A percentile compares a stretch with the other conserved stretches of the same genome.
Conservation (phyloP, 2,329 filamentous ascomycete species). For the Pyrenophora seminiperda region DNA sequence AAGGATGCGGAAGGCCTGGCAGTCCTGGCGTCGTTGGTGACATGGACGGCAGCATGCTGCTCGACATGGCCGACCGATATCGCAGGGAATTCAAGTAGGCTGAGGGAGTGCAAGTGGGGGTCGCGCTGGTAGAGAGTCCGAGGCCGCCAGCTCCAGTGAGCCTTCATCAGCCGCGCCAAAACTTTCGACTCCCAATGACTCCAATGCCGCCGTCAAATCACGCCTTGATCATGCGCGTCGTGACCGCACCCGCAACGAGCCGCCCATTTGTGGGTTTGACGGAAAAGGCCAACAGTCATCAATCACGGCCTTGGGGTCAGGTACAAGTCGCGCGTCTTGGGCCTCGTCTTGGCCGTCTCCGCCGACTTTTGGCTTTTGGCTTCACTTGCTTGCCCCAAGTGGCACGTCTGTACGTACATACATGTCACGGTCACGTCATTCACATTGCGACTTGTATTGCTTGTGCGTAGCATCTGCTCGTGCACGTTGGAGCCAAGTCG, state of each 20-base stretch:
- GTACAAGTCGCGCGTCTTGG: conserved; percentile 5
- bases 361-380: neutral
- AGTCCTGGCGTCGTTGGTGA: conserved; percentile 40
- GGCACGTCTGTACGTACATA: too few species aligned
- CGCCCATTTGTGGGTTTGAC: conserved; percentile 16
- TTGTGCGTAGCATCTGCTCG: too few species aligned
- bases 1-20: conserved; percentile 32
- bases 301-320: conserved; percentile 12
- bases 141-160: conserved; percentile 13
- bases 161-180: conserved; percentile 10
- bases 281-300: conserved; percentile 5
- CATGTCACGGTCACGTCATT: too few species aligned
- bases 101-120: conserved; percentile 19
- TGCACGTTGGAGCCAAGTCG: neutral
- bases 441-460: too few species aligned
- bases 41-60: conserved; percentile 29
- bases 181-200: conserved; percentile 6
- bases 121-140: conserved; percentile 12
- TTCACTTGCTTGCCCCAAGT: too few species aligned
- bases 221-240: conserved; percentile 11
- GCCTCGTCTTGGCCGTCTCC: conserved; percentile 10
- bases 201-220: conserved; percentile 1
- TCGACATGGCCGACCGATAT: conserved; percentile 24
- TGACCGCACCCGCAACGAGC: conserved; percentile 23
- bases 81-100: conserved; percentile 18